These are phyloP conservation scores for Poa pratensis DNA, from an alignment of 176 grass and related monocot genomes.

Conservation along the genomic window DNA sequence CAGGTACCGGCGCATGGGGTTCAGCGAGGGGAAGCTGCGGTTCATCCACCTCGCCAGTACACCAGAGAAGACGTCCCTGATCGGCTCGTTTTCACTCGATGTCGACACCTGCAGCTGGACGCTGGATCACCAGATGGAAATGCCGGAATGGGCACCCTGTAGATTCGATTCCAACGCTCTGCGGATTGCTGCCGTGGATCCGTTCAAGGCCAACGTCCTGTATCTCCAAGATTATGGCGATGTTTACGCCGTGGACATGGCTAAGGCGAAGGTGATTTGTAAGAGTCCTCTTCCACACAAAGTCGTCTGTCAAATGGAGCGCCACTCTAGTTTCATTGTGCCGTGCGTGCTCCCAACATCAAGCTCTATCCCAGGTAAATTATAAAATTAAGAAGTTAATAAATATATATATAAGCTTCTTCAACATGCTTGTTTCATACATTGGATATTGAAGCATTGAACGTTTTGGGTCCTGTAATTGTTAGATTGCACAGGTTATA, in stretches of 20 bases:
- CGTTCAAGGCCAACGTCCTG: background rate
- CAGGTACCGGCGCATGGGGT: background rate
- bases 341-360: constrained; percentile 17
- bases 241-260: background rate
- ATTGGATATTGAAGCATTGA: too few relatives aligned
- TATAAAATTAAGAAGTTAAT: too few relatives aligned
- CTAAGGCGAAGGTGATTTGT: too few relatives aligned
- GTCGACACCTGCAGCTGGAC: background rate
- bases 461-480: too few relatives aligned
- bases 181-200: background rate
- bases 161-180: too few relatives aligned
- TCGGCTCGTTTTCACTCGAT: background rate
- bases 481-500: too few relatives aligned
- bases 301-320: background rate
- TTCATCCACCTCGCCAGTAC: background rate
- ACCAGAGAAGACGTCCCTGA: background rate
- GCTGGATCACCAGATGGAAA: background rate
- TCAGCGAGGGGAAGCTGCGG: background rate
- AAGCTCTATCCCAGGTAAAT: constrained; percentile 28
- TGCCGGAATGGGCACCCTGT: background rate
- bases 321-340: background rate
- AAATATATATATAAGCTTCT: too few relatives aligned
- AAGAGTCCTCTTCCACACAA: too few relatives aligned
- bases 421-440: too few relatives aligned
- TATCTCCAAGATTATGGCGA: background rate